Base-by-base conservation (phyloP, 495 filamentous ascomycete species). In the Aspergillus cristatus region DNA sequence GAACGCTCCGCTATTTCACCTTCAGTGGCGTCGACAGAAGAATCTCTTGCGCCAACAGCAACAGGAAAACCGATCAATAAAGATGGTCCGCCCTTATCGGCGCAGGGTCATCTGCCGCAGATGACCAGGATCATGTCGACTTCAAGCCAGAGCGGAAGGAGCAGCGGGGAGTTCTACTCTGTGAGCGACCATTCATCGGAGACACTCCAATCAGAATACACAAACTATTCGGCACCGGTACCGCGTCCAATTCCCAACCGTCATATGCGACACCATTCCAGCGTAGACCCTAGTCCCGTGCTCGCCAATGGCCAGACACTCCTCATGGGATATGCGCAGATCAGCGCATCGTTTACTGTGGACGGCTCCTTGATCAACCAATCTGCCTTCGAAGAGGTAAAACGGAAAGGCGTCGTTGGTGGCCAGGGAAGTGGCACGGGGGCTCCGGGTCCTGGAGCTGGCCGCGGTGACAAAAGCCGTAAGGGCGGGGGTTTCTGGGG, bases 241-340 rank as follows among this genome's bases (percentile, higher is more conserved):
- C 53, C 65, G 12, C 54, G 57, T 12, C 28, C 61, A 58, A 40
- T 60, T 7, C 64, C 71, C 46, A 45, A 74, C 25, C 53, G 71
- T 7, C 82, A 86, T 56, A 58, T 54, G 18, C 75, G 84, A 29
- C 72, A 78, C 45, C 64, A 64, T 45, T 88, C 84, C 16, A 77
- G 63, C 45, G 49, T 82, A 14, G 61, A 65, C 2, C 49, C 63
- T 6, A 61, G 57, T 32, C 59, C 51, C 32, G 61, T 68, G 14
- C 51, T 63, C 62, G 44, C 43, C 43, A 43, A 79, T 65, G 50
- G 74, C 32, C 87, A 97, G 61, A 76, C 82, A 12, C 60, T 98
- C 36, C 89, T 98, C 78, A 97, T 98, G 91, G 91, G 89, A 7
- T 98, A 94, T 63, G 93, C 82, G 4, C 90, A 98, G 54, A 75